Conservation (phyloP, 192 early-diverging fungal genomes). For the Gamsiella multidivaricata region DNA sequence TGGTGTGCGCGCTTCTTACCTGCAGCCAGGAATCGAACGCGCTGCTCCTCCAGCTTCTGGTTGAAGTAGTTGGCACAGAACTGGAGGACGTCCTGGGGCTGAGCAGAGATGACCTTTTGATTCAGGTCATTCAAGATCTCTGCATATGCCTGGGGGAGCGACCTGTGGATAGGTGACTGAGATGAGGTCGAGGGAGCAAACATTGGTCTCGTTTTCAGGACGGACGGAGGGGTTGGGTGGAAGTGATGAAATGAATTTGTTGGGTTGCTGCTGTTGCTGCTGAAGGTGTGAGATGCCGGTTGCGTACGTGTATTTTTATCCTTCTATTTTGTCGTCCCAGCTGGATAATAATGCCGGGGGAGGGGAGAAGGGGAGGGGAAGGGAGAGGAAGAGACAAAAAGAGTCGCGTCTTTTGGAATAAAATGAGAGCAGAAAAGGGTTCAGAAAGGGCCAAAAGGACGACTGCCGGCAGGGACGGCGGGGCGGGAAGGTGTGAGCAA, state of each 20-base stretch:
- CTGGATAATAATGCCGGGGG: neutral
- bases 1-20: slow-evolving; percentile 43
- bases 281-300: neutral
- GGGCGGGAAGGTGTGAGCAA: slow-evolving; percentile 1
- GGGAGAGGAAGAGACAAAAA: neutral
- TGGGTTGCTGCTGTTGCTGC: neutral
- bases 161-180: slow-evolving; percentile 49
- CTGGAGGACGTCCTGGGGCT: slow-evolving; percentile 90
- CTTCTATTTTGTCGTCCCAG: neutral
- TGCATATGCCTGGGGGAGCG: slow-evolving; percentile 59
- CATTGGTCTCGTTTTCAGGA: too few relatives aligned
- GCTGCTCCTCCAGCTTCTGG: slow-evolving; percentile 85
- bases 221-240: too few relatives aligned
- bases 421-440: neutral
- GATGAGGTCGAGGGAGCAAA: slow-evolving; percentile 51
- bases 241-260: neutral
- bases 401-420: too few relatives aligned
- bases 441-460: neutral
- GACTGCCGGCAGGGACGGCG: neutral
- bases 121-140: slow-evolving; percentile 87
- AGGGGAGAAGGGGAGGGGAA: neutral
- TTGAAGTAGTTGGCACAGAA: slow-evolving; percentile 94
- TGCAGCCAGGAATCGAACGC: slow-evolving; percentile 56
- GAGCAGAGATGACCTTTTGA: slow-evolving; percentile 75
- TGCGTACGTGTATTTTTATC: neutral